Base-by-base conservation (phyloP, 768 basidiomycete species). In the Psilocybe cubensis region DNA sequence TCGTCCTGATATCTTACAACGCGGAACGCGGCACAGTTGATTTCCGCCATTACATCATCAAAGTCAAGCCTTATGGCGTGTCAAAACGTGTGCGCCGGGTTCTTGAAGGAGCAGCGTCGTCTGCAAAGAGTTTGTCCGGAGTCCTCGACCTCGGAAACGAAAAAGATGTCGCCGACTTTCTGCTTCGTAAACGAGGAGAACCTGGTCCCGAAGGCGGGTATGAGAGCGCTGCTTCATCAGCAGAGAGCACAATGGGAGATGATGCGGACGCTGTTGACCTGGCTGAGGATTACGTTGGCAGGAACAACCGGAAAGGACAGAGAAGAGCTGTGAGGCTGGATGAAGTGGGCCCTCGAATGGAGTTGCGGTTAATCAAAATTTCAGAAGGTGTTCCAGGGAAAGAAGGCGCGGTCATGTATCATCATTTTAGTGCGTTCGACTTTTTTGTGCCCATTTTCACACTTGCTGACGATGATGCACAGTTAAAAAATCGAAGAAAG, bases 341-440 rank as follows among this genome's bases (percentile, higher is more conserved):
- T 52, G 97, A 99, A 74, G 85, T 98, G 42, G 97, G 97, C 1
- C 97, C 97, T 38, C 80, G 97, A 68, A 89, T 99, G 87, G 97
- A 99, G 73, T 75, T 98, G 63, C 82, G 84, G 61, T 75, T 99
- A 63, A 85, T 98, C 64, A 99, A 99, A 79, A 94, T 99, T 56
- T 85, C 88, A 17, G 96, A 98, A 71, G 96, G 97, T 21, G 78
- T 92, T 17, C 95, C 96, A 4, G 97, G 96, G 12, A 96, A 88
- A 65, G 94, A 96, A 72, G 94, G 97, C 5, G 85, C 83, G 61
- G 93, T 98, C 1, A 88, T 99, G 38, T 97, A 91, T 77, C 97
- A 99, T 70, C 88, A 92, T 74, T 91, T 97, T 66, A 90, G 96
- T 94, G 65, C 64, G 91, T 79, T 50, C 23, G n/a, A 18, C 24